Base-by-base conservation (phyloP, 129 eudicot genomes). In the Centaurea solstitialis region DNA sequence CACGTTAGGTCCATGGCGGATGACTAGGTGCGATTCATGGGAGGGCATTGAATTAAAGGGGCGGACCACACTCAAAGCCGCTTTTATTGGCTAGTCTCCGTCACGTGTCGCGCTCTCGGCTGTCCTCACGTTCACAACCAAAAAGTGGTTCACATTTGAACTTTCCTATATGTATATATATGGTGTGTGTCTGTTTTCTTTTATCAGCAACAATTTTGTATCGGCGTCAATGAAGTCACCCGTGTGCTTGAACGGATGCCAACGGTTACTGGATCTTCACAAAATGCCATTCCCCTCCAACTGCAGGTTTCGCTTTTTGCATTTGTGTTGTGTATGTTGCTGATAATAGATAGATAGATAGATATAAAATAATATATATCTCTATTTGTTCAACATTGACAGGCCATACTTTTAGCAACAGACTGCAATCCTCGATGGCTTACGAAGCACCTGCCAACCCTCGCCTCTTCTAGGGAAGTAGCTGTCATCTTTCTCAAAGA, bases 181-280 rank as follows among this genome's bases (percentile, higher is more conserved):
- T n/a, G n/a, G n/a, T n/a, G n/a, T 20, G 9, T 23, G 23, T 33
- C 1, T 26, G 30, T 26, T 21, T 53, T 7, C n/a, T n/a, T 45
- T 20, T 70, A 70, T 71, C 83, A 93, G 98, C 94, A 89, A 87
- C 94, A 91, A 28, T 89, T 93, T 78, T 89, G 92, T 5, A 79
- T 91, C 5, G 98, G 98, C 37, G 94, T 93, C 21, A 93, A 93
- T 79, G 94, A 93, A 22, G 98, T 93, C 24, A 93, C 97, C 5
- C 91, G 98, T 50, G 89, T 85, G 33, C 98, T 93, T 78, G 97
- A 93, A 83, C 82, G 93, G 61, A 91, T 93, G 94, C 90, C 90
- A 11, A 76, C 91, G 0, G 41, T 75, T 57, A 59, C 57, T 47
- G 74, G 76, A 41, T 57, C 80, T 59, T 71, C 74, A 13, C 82